phyloP scores from a whole-genome alignment of 306 rosid species.

The Fagus crenata region DNA sequence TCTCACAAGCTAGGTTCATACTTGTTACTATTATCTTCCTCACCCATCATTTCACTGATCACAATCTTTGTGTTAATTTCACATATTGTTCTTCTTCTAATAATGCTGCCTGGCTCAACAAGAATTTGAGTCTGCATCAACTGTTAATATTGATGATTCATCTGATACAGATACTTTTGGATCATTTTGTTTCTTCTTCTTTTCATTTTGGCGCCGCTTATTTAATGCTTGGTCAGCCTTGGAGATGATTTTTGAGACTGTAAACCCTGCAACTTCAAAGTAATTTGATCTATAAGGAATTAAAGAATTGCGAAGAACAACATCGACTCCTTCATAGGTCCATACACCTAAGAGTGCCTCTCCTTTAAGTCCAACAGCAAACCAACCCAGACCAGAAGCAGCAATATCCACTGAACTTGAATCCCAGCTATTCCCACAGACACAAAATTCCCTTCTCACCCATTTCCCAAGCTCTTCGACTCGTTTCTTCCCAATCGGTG shows the following conservation, averaged over 20 bases:
- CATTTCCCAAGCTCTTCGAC: conserved; percentile 81
- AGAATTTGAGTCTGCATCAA: conserved; percentile 17
- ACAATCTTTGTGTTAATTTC: not conserved
- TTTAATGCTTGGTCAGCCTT: conserved; percentile 64
- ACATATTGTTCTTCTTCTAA: not conserved
- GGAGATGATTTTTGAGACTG: conserved; percentile 78
- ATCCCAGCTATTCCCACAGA: conserved; percentile 80
- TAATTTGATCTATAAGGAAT: conserved; percentile 60
- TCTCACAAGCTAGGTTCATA: not conserved
- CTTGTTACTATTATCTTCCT: not conserved
- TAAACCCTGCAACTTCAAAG: conserved; percentile 81
- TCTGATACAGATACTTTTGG: conserved; percentile 25
- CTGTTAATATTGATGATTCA: conserved; percentile 26
- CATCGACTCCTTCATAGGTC: conserved; percentile 84
- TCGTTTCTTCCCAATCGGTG: conserved; percentile 73
- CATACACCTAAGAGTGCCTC: conserved; percentile 71
- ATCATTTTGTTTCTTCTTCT: conserved; percentile 38
- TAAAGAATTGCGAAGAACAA: conserved; percentile 67
- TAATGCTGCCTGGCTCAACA: not conserved
- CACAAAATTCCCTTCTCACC: conserved; percentile 61
- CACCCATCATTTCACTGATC: too few species aligned
- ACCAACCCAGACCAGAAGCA: conserved; percentile 92
- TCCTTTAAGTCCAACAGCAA: conserved; percentile 87
- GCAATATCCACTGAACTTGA: conserved; percentile 86
- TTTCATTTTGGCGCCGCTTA: conserved; percentile 41